Percentiles rank a stretch among this genome's conserved stretches.
Evolutionary conservation across 495 filamentous ascomycete species (phyloP).

Genomic region (Talaromyces borbonicus): DNA sequence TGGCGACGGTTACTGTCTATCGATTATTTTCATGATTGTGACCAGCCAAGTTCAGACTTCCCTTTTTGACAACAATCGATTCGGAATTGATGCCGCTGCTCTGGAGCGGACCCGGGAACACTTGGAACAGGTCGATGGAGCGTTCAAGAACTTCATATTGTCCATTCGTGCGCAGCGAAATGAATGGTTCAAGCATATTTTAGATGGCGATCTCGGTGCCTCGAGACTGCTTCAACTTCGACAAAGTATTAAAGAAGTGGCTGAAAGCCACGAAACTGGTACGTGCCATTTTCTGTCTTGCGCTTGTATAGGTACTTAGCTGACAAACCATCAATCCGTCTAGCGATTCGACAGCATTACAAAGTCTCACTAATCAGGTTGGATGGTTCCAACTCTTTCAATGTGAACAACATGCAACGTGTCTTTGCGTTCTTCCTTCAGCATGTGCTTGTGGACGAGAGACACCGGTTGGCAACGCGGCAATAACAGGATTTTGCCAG

Average conservation of each 20-base stretch:
- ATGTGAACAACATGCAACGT: neutral
- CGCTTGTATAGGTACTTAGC: too few relatives aligned
- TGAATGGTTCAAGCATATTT: neutral
- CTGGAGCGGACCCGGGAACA: neutral
- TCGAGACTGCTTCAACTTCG: too few relatives aligned
- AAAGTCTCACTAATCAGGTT: neutral
- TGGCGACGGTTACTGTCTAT: constrained; percentile 3
- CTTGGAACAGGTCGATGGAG: constrained; percentile 3
- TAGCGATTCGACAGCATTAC: neutral
- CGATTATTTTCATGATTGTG: constrained; percentile 4
- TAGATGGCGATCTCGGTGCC: neutral
- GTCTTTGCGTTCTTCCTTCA: neutral
- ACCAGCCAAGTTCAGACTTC: constrained; percentile 8
- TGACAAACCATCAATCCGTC: neutral
- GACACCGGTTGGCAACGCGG: neutral
- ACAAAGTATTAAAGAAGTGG: too few relatives aligned
- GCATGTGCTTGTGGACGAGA: neutral
- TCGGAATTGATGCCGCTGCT: neutral
- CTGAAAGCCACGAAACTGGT: too few relatives aligned
- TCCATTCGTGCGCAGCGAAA: neutral
- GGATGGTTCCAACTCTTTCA: neutral
- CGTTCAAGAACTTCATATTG: neutral
- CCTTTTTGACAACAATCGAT: constrained; percentile 3
- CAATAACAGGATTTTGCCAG: too few relatives aligned
- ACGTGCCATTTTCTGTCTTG: too few relatives aligned